These are phyloP conservation scores for Pharus latifolius DNA, from an alignment of 176 grass and related monocot species.

Conservation along the genomic window DNA sequence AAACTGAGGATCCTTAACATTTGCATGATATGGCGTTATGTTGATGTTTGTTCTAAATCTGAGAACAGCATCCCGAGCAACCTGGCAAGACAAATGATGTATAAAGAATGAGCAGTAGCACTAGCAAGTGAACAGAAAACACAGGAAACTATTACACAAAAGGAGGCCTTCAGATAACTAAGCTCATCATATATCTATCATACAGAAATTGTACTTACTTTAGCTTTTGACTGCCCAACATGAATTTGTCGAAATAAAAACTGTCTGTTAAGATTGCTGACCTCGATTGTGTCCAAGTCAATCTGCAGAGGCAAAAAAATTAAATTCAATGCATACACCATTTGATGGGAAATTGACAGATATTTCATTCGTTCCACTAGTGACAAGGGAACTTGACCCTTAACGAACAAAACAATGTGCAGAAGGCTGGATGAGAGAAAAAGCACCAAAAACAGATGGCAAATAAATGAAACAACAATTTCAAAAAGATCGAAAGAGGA, in stretches of 20 bases:
- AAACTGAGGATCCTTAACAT: slow-evolving; percentile 87
- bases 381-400: not conserved
- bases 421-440: not conserved
- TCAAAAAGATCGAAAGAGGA: not conserved
- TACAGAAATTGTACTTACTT: slow-evolving; percentile 40
- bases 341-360: not conserved
- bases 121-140: not conserved
- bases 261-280: slow-evolving; percentile 96
- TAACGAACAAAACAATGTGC: too few relatives aligned
- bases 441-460: not conserved
- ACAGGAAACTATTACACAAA: not conserved
- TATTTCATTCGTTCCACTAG: not conserved
- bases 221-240: slow-evolving; percentile 95
- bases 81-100: slow-evolving; percentile 28
- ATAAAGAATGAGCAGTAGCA: not conserved
- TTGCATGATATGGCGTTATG: slow-evolving; percentile 80
- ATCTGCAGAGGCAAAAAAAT: slow-evolving; percentile 46
- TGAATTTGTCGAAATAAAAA: slow-evolving; percentile 97
- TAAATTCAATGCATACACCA: not conserved
- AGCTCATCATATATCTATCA: not conserved
- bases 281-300: slow-evolving; percentile 99
- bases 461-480: not conserved
- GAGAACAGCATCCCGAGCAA: slow-evolving; percentile 78
- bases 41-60: slow-evolving; percentile 84
- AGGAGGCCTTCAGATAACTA: not conserved